Conservation (phyloP, 441 rosid species). For the Dalechampia spathulata region DNA sequence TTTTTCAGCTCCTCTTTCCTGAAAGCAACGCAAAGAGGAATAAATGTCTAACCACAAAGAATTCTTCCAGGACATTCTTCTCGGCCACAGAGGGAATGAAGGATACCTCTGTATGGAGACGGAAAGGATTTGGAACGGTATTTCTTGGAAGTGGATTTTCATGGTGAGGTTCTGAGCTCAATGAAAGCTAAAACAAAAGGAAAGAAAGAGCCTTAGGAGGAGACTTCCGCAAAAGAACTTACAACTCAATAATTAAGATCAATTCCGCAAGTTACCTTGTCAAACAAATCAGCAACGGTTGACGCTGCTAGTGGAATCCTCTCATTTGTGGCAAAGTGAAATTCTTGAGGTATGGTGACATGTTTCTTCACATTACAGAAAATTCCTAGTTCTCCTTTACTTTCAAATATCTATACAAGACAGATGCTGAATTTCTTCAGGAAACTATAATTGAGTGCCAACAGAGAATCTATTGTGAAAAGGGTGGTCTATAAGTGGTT, state of each 20-base stretch:
- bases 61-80: neutral
- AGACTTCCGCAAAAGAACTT: too few relatives aligned
- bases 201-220: too few relatives aligned
- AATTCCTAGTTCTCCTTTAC: constrained; percentile 87
- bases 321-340: constrained; percentile 83
- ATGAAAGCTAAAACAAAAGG: constrained; percentile 54
- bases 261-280: constrained; percentile 43
- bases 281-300: constrained; percentile 66
- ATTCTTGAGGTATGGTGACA: constrained; percentile 76
- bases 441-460: neutral
- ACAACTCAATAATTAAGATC: too few relatives aligned
- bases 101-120: constrained; percentile 77
- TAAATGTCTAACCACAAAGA: neutral
- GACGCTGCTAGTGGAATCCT: constrained; percentile 66
- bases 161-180: constrained; percentile 62
- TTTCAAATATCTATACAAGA: constrained; percentile 71
- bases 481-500: constrained; percentile 8
- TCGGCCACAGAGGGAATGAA: neutral
- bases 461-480: too few relatives aligned
- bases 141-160: constrained; percentile 58
- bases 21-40: constrained; percentile 17
- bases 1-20: constrained; percentile 95
- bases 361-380: constrained; percentile 77
- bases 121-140: constrained; percentile 83
- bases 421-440: neutral